Conservation (phyloP, 306 rosid genomes). For the Quercus variabilis region DNA sequence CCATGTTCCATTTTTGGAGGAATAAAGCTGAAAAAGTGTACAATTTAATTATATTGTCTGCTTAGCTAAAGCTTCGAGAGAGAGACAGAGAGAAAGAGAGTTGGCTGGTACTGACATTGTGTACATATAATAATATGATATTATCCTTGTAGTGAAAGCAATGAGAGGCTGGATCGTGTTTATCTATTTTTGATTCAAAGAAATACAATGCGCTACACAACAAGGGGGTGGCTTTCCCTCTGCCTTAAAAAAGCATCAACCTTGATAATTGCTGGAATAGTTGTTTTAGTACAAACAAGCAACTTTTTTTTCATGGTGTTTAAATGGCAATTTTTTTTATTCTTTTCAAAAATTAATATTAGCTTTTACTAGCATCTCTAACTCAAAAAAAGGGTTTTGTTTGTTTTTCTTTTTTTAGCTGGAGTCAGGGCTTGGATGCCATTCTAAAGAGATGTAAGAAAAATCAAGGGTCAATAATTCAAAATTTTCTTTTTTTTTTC, state of each 20-base stretch:
- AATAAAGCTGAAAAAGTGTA: conserved; percentile 27
- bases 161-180: neutral
- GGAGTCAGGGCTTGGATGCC: neutral
- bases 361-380: too few species aligned
- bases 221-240: conserved; percentile 1
- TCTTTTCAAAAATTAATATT: too few species aligned
- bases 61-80: conserved; percentile 31
- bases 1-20: neutral
- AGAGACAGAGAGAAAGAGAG: conserved; percentile 29
- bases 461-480: neutral
- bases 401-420: too few species aligned
- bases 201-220: neutral
- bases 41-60: conserved; percentile 41
- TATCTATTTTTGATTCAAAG: neutral
- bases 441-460: neutral
- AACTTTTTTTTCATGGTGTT: too few species aligned
- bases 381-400: too few species aligned
- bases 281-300: neutral
- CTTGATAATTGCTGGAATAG: neutral
- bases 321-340: too few species aligned
- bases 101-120: conserved; percentile 22
- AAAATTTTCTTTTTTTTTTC: neutral
- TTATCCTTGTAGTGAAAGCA: neutral
- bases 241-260: neutral
- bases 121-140: neutral